Evolutionary conservation across 768 basidiomycete genomes (phyloP), one percentile per base, ranked within the genome.

Genomic region (Tricholoma sp.): DNA sequence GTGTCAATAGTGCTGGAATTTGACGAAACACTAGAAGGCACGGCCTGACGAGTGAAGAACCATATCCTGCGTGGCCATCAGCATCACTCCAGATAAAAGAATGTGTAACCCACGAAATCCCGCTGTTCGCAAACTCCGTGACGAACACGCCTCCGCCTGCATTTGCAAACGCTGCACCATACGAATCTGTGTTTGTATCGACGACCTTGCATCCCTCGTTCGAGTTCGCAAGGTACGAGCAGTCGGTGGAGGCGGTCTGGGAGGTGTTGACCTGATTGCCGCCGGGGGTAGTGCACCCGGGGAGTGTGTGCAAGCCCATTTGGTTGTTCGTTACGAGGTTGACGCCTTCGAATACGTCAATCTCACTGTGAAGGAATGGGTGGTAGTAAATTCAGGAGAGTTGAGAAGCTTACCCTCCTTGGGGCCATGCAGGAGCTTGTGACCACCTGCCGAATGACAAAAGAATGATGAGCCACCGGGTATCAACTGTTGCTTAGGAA

Each of bases 311-410:
- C 14, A 93, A 72, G 6, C 76, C 79, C 78, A 88, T 83, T 66
- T 88, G 86, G 59, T 86, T 89, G 54, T 75, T 72, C 3, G 76
- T 75, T 41, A 79, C 79, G 50, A 79, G 66, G 70, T 94, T 94
- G 60, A 94, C 85, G 32, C 84, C 88, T 68, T 94, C 91, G 57
- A 94, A 82, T 9, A 87, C 88, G 68, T 94, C 92, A 59, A 89
- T 86, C 66, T 90, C 86, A 24, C 78, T 76, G 39, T 14, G 5
- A 45, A 18, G 47, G 31, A 60, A 32, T 37, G 41, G 45, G 31
- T 37, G 54, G 27, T 47, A 39, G 9, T 45, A 29, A 16, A 37
- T 10, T n/a, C 29, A n/a, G 16, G 9, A 34, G 10, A 16, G n/a
- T 10, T 49, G 19, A 32, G 22, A 37, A 18, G 70, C 76, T 61